Evolutionary conservation across 208 protist species (phyloP).

Genomic region (Porcisia deanei): DNA sequence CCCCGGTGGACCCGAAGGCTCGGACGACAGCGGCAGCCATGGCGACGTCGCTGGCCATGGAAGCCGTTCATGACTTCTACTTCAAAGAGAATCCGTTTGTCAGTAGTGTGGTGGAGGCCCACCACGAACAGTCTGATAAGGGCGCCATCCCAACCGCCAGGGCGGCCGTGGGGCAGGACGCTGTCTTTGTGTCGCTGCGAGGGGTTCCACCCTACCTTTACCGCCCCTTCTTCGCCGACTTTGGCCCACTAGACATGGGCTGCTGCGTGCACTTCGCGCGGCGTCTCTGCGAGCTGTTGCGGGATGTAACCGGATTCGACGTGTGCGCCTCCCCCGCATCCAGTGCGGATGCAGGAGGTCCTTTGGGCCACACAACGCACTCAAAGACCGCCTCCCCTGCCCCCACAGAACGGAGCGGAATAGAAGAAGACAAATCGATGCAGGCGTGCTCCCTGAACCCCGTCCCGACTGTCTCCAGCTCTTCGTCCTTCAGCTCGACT

Average conservation of each 20-base stretch:
- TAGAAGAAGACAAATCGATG: not conserved
- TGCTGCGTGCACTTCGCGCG: slow-evolving; percentile 72
- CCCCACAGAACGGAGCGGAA: not conserved
- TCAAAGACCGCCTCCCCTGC: not conserved
- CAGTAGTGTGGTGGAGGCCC: slow-evolving; percentile 12
- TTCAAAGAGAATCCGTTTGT: slow-evolving; percentile 13
- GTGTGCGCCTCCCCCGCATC: slow-evolving; percentile 2
- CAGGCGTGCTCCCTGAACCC: not conserved
- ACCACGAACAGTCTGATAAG: not conserved
- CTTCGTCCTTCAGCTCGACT: not conserved
- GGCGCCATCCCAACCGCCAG: slow-evolving; percentile 1
- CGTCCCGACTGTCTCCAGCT: not conserved
- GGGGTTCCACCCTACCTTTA: slow-evolving; percentile 68
- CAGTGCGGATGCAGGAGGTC: not conserved
- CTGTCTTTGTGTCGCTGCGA: slow-evolving; percentile 46
- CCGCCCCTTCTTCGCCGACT: slow-evolving; percentile 92
- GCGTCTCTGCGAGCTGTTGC: slow-evolving; percentile 46
- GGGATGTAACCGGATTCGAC: slow-evolving; percentile 26
- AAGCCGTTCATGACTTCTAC: slow-evolving; percentile 24
- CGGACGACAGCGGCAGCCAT: not conserved
- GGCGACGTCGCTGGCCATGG: not conserved
- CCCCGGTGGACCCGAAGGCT: not conserved
- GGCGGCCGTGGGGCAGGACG: slow-evolving; percentile 24
- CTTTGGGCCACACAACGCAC: not conserved
- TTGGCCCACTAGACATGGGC: slow-evolving; percentile 91